phyloP scores from a whole-genome alignment of 192 early-diverging fungal genomes.

The Lobosporangium transversale region DNA sequence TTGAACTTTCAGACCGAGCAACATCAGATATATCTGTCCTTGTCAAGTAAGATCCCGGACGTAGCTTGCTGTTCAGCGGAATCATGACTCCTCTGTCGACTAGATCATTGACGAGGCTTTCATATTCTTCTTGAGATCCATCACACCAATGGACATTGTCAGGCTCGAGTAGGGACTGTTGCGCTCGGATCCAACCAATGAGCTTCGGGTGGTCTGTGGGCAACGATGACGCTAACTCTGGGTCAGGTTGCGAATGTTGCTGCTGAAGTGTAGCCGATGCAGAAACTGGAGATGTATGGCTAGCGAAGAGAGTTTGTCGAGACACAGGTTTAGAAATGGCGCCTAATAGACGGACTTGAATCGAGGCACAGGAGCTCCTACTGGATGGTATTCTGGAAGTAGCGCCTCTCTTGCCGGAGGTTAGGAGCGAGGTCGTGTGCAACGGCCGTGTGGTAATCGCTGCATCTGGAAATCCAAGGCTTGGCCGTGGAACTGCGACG shows the following conservation, averaged over 20 bases:
- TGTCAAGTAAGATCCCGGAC: constrained; percentile 41
- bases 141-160: constrained; percentile 51
- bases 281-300: constrained; percentile 31
- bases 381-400: no score
- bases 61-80: constrained; percentile 30
- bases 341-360: constrained; percentile 29
- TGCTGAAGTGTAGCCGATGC: constrained; percentile 28
- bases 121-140: constrained; percentile 40
- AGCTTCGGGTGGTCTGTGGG: constrained; percentile 32
- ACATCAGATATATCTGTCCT: constrained; percentile 48
- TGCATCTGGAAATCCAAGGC: not conserved
- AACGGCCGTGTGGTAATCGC: constrained; percentile 1
- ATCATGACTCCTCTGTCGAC: constrained; percentile 45
- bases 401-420: no score
- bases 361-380: no score
- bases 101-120: constrained; percentile 12
- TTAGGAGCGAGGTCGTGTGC: constrained; percentile 10
- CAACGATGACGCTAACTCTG: not conserved
- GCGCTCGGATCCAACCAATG: constrained; percentile 37
- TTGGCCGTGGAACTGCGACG: not conserved
- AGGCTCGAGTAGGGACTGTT: constrained; percentile 35
- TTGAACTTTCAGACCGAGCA: constrained; percentile 46
- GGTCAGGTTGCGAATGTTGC: constrained; percentile 16
- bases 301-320: constrained; percentile 40
- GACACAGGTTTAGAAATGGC: constrained; percentile 36